Evolutionary conservation across 257 asterid genomes (phyloP), one percentile per base, ranked within the genome.

Genomic region (Jasminum sambac): DNA sequence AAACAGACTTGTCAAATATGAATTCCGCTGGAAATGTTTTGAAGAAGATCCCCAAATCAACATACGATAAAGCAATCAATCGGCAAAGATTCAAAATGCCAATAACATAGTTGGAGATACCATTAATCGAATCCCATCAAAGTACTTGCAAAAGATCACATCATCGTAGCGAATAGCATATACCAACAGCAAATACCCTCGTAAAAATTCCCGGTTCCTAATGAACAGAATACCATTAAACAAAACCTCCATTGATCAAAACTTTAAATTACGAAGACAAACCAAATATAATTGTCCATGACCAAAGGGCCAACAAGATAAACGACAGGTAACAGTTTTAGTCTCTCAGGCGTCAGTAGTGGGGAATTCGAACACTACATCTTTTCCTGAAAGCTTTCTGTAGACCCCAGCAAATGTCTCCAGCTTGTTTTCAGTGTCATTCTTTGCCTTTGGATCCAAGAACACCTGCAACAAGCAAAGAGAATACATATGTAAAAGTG

Each of bases 311-410:
- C 40, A 11, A 62, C 40, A 14, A 1, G 24, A 48, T 30, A 48
- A 48, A 48, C 10, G 0, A 10, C 4, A 48, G 17, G 10, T 23
- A 30, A 16, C 11, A 10, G 38, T 14, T 61, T 76, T 80, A 23
- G 83, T 73, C 43, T 83, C 85, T 0, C 36, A 30, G 4, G 36
- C 36, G 1, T 30, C 36, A 4, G 75, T 48, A n/a, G 46, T 3
- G 1, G 88, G 88, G 64, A 70, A 83, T 69, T 83, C 87, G 0
- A 83, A 83, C 44, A 76, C 84, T 25, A 79, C 84, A 41, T 82
- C 87, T 75, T 83, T 83, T 40, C 88, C 88, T 5, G 88, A 78
- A 23, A 83, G 88, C 75, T 78, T 83, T 62, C 82, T 66, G 77
- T 83, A 83, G 69, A 83, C 85, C 16, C 82, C 84, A 59, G 85